A percentile compares a stretch with the other conserved stretches of the same genome.
Evolutionary conservation across 305 asterid genomes (phyloP).

Genomic region (Solanum hybrid): DNA sequence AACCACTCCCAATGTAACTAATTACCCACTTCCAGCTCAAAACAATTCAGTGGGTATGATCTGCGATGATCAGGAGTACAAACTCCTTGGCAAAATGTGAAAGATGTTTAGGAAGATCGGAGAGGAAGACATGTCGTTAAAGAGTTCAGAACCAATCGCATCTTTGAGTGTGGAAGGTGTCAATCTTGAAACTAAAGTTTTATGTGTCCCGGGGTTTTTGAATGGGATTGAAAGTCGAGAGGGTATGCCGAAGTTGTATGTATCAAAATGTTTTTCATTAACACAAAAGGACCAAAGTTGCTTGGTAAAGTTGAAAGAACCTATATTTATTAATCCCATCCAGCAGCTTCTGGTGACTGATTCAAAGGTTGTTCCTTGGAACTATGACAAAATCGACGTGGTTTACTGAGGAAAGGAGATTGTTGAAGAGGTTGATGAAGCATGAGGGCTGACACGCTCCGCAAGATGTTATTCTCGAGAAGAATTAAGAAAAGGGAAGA

Average conservation of each 20-base stretch:
- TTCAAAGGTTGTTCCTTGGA: too few species aligned
- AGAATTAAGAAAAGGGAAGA: fast-evolving
- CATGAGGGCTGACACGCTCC: too few species aligned
- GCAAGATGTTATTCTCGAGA: background rate
- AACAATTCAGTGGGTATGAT: too few species aligned
- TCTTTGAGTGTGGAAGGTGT: background rate
- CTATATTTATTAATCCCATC: too few species aligned
- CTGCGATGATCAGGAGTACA: background rate
- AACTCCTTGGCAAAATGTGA: background rate
- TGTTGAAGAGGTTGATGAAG: too few species aligned
- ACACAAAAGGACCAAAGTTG: too few species aligned
- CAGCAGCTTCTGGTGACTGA: too few species aligned
- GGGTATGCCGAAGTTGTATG: background rate
- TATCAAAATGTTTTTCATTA: background rate
- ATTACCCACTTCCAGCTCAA: too few species aligned
- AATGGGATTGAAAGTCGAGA: too few species aligned
- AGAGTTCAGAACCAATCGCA: background rate
- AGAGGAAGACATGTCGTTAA: background rate
- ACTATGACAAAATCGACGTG: background rate
- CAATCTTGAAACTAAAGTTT: background rate
- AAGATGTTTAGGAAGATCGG: background rate
- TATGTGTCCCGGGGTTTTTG: background rate
- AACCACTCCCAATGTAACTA: too few species aligned
- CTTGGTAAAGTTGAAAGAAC: too few species aligned
- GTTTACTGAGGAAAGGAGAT: background rate